A percentile compares a stretch with the other conserved stretches of the same genome.
Conservation (phyloP, 306 rosid genomes). For the Prunus mume region DNA sequence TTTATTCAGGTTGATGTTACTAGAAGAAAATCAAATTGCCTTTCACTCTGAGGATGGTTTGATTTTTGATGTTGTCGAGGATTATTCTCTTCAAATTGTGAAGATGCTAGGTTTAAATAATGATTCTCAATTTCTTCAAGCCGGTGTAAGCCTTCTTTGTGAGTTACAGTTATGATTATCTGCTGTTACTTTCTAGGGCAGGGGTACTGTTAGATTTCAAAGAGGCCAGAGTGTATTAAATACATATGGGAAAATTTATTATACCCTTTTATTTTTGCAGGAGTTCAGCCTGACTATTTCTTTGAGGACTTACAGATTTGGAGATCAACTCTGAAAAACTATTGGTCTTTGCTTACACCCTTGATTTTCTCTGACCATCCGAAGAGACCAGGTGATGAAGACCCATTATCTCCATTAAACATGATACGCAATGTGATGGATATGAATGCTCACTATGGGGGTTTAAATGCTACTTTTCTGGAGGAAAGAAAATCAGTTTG, state of each 20-base stretch:
- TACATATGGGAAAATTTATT: not conserved
- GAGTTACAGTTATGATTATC: not conserved
- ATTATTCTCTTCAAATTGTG: conserved; percentile 86
- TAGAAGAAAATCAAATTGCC: conserved; percentile 97
- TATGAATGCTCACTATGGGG: conserved; percentile 88
- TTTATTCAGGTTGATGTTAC: conserved; percentile 73
- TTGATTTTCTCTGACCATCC: conserved; percentile 99
- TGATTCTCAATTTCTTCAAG: conserved; percentile 73
- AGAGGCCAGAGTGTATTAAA: conserved; percentile 12
- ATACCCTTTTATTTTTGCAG: conserved; percentile 51
- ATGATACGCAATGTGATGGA: conserved; percentile 98
- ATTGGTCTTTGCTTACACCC: conserved; percentile 95
- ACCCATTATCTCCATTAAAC: conserved; percentile 95
- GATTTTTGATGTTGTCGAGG: conserved; percentile 81
- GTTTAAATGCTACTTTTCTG: conserved; percentile 81
- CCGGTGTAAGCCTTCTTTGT: conserved; percentile 67
- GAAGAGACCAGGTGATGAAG: conserved; percentile 99
- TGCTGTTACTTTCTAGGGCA: not conserved
- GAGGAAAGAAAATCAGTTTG: conserved; percentile 82
- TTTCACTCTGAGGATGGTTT: conserved; percentile 91
- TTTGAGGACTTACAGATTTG: conserved; percentile 72
- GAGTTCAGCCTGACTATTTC: conserved; percentile 79
- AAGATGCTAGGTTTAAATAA: conserved; percentile 90
- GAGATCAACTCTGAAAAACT: conserved; percentile 69
- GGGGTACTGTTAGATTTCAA: conserved; percentile 14